A percentile compares a stretch with the other conserved stretches of the same genome.
These are phyloP conservation scores for Ogataea dorogensis DNA, from an alignment of 805 yeast species.

Conservation along the genomic window DNA sequence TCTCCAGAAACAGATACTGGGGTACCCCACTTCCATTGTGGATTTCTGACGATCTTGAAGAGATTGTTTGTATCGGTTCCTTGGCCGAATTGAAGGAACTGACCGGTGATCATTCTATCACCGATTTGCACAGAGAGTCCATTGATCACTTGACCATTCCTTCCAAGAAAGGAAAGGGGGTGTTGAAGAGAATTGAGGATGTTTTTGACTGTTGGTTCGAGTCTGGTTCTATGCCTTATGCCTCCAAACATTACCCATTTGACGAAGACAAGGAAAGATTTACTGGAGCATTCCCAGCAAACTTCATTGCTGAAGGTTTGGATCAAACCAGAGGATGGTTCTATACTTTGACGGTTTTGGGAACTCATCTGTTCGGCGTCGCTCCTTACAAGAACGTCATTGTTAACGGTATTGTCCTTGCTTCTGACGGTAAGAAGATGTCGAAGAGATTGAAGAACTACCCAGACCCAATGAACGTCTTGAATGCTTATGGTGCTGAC, in stretches of 20 bases:
- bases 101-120: constrained; percentile 76
- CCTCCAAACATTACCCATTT: constrained; percentile 95
- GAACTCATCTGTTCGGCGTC: constrained; percentile 87
- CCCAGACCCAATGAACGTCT: constrained; percentile 86
- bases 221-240: constrained; percentile 99
- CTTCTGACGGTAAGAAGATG: constrained; percentile 99
- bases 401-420: constrained; percentile 94
- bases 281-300: constrained; percentile 83
- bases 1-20: constrained; percentile 98
- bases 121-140: constrained; percentile 90
- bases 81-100: constrained; percentile 80
- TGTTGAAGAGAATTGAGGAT: constrained; percentile 86
- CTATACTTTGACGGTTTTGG: constrained; percentile 92
- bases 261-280: constrained; percentile 75
- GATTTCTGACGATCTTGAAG: constrained; percentile 93
- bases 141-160: constrained; percentile 94
- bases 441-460: constrained; percentile 96
- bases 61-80: constrained; percentile 90
- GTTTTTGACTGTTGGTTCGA: constrained; percentile 99
- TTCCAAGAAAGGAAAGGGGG: constrained; percentile 85
- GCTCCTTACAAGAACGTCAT: constrained; percentile 95
- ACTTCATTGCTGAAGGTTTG: constrained; percentile 96
- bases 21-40: constrained; percentile 99
- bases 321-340: constrained; percentile 99
- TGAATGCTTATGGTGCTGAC: constrained; percentile 94